These are phyloP conservation scores for Bromus sterilis DNA, from an alignment of 176 grass and related monocot genomes.

Conservation along the genomic window DNA sequence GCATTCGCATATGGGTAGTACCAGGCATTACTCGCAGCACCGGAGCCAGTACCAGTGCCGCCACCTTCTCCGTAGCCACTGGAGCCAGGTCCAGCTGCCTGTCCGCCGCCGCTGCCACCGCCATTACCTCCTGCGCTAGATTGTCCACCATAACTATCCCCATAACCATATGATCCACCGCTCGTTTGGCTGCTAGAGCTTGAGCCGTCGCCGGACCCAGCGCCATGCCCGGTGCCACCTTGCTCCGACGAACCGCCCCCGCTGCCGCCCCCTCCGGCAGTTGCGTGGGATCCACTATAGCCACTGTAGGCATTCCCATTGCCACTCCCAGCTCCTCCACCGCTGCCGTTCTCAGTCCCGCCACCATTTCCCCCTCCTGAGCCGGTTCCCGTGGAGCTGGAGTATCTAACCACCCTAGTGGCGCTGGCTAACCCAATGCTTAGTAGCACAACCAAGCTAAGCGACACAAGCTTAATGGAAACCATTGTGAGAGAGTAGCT, in stretches of 20 bases:
- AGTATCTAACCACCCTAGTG: constrained; percentile 8
- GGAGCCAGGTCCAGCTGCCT: not conserved
- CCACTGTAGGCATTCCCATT: not conserved
- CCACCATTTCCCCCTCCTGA: not conserved
- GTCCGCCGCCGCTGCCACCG: not conserved
- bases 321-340: not conserved
- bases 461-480: constrained; percentile 6
- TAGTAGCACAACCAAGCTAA: constrained; percentile 23
- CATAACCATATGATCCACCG: not conserved
- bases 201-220: not conserved
- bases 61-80: not conserved
- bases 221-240: not conserved
- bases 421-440: constrained; percentile 21
- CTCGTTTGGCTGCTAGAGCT: not conserved
- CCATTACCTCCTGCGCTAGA: not conserved
- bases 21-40: not conserved
- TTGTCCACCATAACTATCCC: not conserved
- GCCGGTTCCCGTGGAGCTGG: not conserved
- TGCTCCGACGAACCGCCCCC: not conserved
- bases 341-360: not conserved
- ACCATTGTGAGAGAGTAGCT: not conserved
- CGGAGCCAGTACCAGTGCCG: not conserved
- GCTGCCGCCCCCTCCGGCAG: not conserved
- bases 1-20: not conserved
- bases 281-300: not conserved